phyloP scores from a whole-genome alignment of 2,329 filamentous ascomycete species.

The Microdochium bolleyi region DNA sequence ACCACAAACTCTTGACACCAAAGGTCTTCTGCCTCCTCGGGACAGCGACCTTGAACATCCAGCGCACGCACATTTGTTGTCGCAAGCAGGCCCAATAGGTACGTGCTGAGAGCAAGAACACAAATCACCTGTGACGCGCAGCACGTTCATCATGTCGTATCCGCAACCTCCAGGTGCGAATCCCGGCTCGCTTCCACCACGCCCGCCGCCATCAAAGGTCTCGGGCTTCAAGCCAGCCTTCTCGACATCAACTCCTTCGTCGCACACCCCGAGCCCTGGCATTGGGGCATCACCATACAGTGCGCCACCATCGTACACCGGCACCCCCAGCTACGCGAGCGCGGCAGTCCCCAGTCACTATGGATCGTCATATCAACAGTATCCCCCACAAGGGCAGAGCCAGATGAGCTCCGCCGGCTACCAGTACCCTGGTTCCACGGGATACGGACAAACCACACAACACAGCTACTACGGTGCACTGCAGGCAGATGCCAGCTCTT shows the following conservation, averaged over 20 bases:
- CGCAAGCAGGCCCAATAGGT: constrained; percentile 37
- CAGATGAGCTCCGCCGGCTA: constrained; percentile 7
- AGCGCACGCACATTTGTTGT: neutral
- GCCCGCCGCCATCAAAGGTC: constrained; percentile 56
- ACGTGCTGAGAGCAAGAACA: constrained; percentile 27
- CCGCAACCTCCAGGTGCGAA: constrained; percentile 70
- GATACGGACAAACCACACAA: constrained; percentile 8
- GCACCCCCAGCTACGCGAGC: constrained; percentile 23
- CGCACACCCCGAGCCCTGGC: constrained; percentile 20
- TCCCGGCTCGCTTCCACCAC: constrained; percentile 62
- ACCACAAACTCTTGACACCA: neutral
- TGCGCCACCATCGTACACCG: constrained; percentile 24
- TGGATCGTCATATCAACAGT: constrained; percentile 18
- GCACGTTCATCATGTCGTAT: constrained; percentile 71
- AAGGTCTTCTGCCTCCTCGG: neutral
- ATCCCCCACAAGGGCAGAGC: neutral
- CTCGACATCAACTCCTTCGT: constrained; percentile 23
- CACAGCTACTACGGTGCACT: constrained; percentile 22
- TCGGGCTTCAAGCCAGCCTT: constrained; percentile 45
- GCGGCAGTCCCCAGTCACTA: constrained; percentile 33
- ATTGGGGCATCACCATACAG: constrained; percentile 19
- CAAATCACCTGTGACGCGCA: constrained; percentile 22
- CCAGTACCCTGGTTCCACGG: constrained; percentile 8
- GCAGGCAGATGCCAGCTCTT: constrained; percentile 26
- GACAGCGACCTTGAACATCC: neutral